phyloP scores from a whole-genome alignment of 805 yeast species.

The Yarrowia bubula region DNA sequence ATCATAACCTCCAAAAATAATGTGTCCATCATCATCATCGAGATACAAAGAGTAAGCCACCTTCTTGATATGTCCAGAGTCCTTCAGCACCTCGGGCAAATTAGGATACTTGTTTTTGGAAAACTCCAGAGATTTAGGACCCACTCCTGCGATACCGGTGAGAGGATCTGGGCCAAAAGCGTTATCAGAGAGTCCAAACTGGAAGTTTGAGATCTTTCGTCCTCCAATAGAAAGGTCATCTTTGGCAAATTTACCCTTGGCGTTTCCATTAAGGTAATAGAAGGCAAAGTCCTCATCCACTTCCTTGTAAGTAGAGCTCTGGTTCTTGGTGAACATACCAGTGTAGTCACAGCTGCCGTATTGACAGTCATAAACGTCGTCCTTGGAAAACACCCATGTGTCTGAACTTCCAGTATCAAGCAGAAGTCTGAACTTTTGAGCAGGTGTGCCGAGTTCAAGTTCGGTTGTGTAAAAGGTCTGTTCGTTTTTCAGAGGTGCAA shows the following conservation, averaged over 20 bases:
- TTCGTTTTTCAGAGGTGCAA: slow-evolving; percentile 36
- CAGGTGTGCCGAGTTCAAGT: slow-evolving; percentile 54
- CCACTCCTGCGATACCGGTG: slow-evolving; percentile 52
- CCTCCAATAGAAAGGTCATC: slow-evolving; percentile 61
- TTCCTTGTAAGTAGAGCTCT: slow-evolving; percentile 35
- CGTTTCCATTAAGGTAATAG: slow-evolving; percentile 51
- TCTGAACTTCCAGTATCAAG: slow-evolving; percentile 80
- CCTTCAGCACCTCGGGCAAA: slow-evolving; percentile 60
- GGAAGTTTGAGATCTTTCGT: slow-evolving; percentile 50
- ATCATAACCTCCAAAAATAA: slow-evolving; percentile 5
- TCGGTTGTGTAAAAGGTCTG: slow-evolving; percentile 40
- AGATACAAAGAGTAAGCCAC: slow-evolving; percentile 66
- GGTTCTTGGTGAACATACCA: slow-evolving; percentile 35
- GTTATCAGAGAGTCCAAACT: slow-evolving; percentile 73
- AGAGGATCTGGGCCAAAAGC: slow-evolving; percentile 50
- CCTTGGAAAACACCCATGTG: slow-evolving; percentile 55
- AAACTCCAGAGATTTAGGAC: slow-evolving; percentile 55
- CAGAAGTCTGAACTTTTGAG: slow-evolving; percentile 53
- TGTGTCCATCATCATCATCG: slow-evolving; percentile 38
- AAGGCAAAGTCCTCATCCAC: slow-evolving; percentile 37
- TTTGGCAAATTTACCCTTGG: slow-evolving; percentile 58
- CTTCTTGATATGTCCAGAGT: slow-evolving; percentile 56
- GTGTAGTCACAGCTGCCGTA: slow-evolving; percentile 29
- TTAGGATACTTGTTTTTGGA: slow-evolving; percentile 50
- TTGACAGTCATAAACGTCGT: slow-evolving; percentile 33